Percentiles rank a stretch among this genome's conserved stretches.
phyloP scores from a whole-genome alignment of 2,329 filamentous ascomycete genomes.

The Trichocomaceae sp. region DNA sequence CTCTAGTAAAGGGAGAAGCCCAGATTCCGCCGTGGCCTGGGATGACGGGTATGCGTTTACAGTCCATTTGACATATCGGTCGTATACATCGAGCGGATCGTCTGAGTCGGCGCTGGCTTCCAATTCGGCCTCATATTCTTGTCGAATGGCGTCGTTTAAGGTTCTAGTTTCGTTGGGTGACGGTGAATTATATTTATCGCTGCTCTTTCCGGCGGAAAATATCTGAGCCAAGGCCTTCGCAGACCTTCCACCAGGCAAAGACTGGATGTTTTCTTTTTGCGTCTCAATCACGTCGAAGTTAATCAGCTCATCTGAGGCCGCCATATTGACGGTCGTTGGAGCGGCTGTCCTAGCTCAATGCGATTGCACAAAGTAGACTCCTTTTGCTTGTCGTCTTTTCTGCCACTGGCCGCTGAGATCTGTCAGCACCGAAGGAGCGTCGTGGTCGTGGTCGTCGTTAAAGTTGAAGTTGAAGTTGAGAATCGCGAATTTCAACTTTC shows the following conservation, averaged over 20 bases:
- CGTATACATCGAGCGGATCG: conserved; percentile 90
- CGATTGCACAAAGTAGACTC: conserved; percentile 22
- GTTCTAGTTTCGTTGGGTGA: conserved; percentile 68
- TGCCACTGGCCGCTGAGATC: neutral
- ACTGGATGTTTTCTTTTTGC: conserved; percentile 97
- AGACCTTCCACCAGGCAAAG: conserved; percentile 79
- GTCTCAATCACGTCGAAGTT: conserved; percentile 88
- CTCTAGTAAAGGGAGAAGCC: conserved; percentile 80
- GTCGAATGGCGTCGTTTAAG: conserved; percentile 70
- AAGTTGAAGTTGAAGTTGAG: neutral
- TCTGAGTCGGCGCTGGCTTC: conserved; percentile 75
- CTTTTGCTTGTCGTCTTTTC: neutral
- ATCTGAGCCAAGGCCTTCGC: conserved; percentile 78
- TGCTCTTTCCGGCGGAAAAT: conserved; percentile 48
- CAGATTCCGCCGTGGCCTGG: conserved; percentile 85
- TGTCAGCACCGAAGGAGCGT: neutral
- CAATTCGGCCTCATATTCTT: conserved; percentile 81
- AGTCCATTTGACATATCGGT: conserved; percentile 96
- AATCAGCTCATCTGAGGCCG: conserved; percentile 38
- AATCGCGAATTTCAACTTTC: neutral
- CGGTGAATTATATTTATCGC: conserved; percentile 52
- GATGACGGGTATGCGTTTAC: conserved; percentile 90
- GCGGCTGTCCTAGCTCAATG: neutral
- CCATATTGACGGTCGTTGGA: conserved; percentile 33
- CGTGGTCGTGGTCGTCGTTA: neutral